Conservation (phyloP, 1,139 yeast species). For the Geotrichum restrictum region DNA sequence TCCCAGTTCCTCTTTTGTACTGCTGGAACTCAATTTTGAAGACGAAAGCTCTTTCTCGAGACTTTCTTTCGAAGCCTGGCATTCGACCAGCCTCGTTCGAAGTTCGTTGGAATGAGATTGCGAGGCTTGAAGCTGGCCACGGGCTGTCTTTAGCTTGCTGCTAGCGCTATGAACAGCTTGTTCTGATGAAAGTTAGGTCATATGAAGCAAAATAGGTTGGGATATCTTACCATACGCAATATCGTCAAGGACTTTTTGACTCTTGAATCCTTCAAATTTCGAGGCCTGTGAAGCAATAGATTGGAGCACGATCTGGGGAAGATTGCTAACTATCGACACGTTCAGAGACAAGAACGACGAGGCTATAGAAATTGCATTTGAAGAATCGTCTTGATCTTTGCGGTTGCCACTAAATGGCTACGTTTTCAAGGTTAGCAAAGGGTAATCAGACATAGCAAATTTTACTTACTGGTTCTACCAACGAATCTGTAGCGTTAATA, state of each 20-base stretch:
- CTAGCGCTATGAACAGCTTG: conserved; percentile 45
- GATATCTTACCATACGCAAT: conserved; percentile 37
- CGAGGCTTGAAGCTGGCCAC: conserved; percentile 35
- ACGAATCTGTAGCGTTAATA: not conserved
- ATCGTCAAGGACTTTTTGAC: conserved; percentile 51
- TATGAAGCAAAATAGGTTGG: not conserved
- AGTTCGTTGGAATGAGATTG: conserved; percentile 36
- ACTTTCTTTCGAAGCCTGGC: conserved; percentile 34
- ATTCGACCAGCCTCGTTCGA: conserved; percentile 33
- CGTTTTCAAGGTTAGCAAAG: not conserved
- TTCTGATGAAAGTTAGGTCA: conserved; percentile 42
- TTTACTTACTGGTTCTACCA: not conserved
- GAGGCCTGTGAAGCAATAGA: conserved; percentile 46
- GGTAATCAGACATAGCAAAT: not conserved
- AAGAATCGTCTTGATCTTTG: not conserved
- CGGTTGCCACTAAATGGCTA: not conserved
- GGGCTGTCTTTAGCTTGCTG: conserved; percentile 38
- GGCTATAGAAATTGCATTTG: conserved; percentile 11
- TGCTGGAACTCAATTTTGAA: conserved; percentile 33
- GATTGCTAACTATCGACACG: conserved; percentile 25
- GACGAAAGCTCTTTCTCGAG: conserved; percentile 35
- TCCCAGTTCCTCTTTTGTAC: conserved; percentile 24
- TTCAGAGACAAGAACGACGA: conserved; percentile 30
- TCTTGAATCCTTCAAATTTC: conserved; percentile 48
- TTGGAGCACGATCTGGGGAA: conserved; percentile 31